Base-by-base conservation (phyloP, 176 grass and related monocot species). In the Poa pratensis region DNA sequence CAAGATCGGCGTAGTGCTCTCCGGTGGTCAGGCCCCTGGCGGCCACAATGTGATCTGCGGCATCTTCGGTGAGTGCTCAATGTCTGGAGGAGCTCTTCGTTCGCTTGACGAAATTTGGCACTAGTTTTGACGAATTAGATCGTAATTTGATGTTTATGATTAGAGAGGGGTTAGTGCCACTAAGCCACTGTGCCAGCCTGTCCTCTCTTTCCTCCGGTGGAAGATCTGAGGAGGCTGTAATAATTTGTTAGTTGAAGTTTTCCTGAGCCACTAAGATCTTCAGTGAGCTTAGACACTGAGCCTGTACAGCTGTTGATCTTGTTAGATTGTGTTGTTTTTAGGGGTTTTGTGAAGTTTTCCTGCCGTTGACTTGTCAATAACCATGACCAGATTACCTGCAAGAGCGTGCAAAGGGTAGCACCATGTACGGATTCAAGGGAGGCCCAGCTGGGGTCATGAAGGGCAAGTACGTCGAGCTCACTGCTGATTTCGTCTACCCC, bases 21-120 rank as follows among this genome's bases (percentile, higher is more conserved):
- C 96, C 24, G 93, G 96, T 3, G 96, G 96, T 1, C 96, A 99
- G 89, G 96, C 96, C 15, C 96, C 93, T 0, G 93, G 96, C 18
- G 96, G 96, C 0, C 96, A 99, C 86, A 99, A 99, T 92, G 93
- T 99, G n/a, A 99, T 99, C 84, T 92, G 90, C 79, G 93, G 96
- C 53, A 96, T 99, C 70, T 99, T 99, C 7, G 96, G 96, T 98
- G 46, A 86, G 88, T 26, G 7, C 64, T 32, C 30, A 32, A 32
- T 32, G 30, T 32, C 30, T 32, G 30, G 30, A 32, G 30, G 30
- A 35, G 1, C 35, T 75, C 13, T 49, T 53, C 23, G 7, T 8
- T 8, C 40, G 40, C 54, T 51, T 59, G 7, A n/a, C 2, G 3
- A 18, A 58, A 55, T 3, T 17, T 8, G 28, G n/a, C 57, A 17